These are phyloP conservation scores for Rhododendron simsii DNA, from an alignment of 148 eudicot genomes.

Conservation along the genomic window DNA sequence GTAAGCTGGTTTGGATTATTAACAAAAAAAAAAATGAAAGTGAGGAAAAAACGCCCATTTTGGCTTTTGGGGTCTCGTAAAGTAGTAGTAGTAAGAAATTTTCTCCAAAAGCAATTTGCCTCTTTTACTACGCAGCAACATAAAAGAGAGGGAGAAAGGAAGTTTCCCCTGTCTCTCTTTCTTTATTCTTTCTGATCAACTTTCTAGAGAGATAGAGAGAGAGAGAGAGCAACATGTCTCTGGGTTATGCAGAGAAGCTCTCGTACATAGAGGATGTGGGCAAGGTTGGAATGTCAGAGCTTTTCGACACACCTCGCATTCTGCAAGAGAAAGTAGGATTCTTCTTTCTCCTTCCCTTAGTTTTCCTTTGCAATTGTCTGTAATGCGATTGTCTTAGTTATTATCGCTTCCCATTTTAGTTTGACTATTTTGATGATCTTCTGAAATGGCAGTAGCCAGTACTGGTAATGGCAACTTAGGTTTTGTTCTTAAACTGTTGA, in stretches of 20 bases:
- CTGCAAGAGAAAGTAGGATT: slow-evolving; percentile 49
- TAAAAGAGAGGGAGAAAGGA: background rate
- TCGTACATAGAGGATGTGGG: slow-evolving; percentile 84
- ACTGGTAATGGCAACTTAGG: background rate
- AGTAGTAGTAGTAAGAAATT: background rate
- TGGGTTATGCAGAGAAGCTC: slow-evolving; percentile 86
- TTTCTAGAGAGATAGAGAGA: slow-evolving; percentile 2
- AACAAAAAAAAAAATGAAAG: background rate
- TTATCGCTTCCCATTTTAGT: background rate
- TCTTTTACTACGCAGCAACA: background rate
- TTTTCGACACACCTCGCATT: slow-evolving; percentile 56
- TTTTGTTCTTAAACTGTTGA: slow-evolving; percentile 4
- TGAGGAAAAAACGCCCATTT: background rate
- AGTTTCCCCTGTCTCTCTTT: background rate
- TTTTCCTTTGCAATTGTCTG: slow-evolving; percentile 6
- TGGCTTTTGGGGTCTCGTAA: background rate
- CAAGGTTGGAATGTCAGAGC: slow-evolving; percentile 73
- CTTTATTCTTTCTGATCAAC: slow-evolving; percentile 7
- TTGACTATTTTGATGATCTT: background rate
- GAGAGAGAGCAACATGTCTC: slow-evolving; percentile 38
- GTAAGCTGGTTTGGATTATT: background rate
- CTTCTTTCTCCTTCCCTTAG: background rate
- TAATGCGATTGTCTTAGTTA: background rate
- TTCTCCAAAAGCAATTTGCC: background rate
- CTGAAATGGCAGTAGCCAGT: background rate